Percentiles rank a stretch among this genome's conserved stretches.
Evolutionary conservation across 176 grass and related monocot species (phyloP).

Genomic region (Juncus inflexus): DNA sequence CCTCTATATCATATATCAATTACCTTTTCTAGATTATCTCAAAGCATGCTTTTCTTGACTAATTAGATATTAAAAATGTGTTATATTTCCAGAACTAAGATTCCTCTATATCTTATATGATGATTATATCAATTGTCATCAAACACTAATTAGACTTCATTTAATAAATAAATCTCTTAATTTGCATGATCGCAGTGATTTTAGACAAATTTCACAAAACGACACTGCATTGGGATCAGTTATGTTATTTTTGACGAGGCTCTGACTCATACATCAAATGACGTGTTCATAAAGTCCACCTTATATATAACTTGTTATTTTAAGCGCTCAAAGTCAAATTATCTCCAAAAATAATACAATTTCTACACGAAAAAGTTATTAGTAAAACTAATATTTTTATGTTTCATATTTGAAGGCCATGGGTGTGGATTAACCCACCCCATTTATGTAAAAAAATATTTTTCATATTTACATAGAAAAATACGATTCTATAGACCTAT

Average conservation of each 20-base stretch:
- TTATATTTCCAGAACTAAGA: not conserved
- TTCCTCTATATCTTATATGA: constrained; percentile 5
- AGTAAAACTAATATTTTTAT: no score
- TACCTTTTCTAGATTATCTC: constrained; percentile 15
- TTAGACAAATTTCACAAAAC: constrained; percentile 16
- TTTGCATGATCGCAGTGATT: not conserved
- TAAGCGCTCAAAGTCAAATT: no score
- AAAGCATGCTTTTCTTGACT: constrained; percentile 23
- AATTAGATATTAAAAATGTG: not conserved
- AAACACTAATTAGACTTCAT: not conserved
- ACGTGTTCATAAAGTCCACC: not conserved
- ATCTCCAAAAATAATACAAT: no score
- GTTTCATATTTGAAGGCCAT: no score
- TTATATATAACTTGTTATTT: not conserved
- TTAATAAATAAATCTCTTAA: constrained; percentile 1
- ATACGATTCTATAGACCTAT: no score
- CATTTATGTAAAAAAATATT: no score
- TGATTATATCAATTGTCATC: constrained; percentile 1
- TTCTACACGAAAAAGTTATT: no score
- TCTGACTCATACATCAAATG: constrained; percentile 15
- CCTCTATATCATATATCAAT: no score
- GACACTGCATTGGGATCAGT: constrained; percentile 20
- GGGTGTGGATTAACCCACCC: no score
- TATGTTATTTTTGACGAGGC: constrained; percentile 15
- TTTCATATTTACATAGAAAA: no score